Evolutionary conservation across 2,329 filamentous ascomycete species (phyloP).

Genomic region (Stagonosporopsis rhizophila): DNA sequence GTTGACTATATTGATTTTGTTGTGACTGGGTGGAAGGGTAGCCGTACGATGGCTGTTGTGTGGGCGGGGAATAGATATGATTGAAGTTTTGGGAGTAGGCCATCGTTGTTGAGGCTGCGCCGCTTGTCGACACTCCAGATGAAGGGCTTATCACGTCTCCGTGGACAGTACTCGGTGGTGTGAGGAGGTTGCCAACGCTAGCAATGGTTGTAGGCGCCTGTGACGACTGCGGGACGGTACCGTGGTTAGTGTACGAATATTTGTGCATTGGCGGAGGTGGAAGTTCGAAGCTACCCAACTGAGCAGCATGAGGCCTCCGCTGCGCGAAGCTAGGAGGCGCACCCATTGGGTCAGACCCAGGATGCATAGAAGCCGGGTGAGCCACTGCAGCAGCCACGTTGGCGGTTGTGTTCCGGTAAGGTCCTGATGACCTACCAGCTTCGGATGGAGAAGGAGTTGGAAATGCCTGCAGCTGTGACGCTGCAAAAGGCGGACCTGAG

Average conservation of each 20-base stretch:
- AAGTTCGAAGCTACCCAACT: slow-evolving; percentile 73
- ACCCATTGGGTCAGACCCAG: slow-evolving; percentile 66
- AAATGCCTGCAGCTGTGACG: slow-evolving; percentile 50
- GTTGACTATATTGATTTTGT: slow-evolving; percentile 41
- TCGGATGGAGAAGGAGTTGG: slow-evolving; percentile 51
- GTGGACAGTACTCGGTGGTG: slow-evolving; percentile 66
- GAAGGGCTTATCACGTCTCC: slow-evolving; percentile 68
- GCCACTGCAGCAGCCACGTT: slow-evolving; percentile 70
- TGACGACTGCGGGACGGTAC: slow-evolving; percentile 53
- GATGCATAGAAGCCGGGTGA: slow-evolving; percentile 67
- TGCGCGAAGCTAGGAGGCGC: slow-evolving; percentile 71
- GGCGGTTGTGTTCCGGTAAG: slow-evolving; percentile 55
- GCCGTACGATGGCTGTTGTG: slow-evolving; percentile 64
- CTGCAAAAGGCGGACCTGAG: slow-evolving; percentile 46
- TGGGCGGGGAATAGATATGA: slow-evolving; percentile 66
- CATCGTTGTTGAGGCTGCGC: slow-evolving; percentile 64
- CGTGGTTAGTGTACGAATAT: slow-evolving; percentile 54
- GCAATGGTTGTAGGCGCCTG: slow-evolving; percentile 56
- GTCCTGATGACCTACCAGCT: slow-evolving; percentile 52
- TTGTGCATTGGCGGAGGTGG: slow-evolving; percentile 65
- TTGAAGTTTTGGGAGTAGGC: slow-evolving; percentile 64
- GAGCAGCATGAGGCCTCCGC: slow-evolving; percentile 72
- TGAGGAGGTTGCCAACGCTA: slow-evolving; percentile 68
- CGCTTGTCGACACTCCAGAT: slow-evolving; percentile 67
- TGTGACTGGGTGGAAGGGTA: slow-evolving; percentile 52